Evolutionary conservation across 805 yeast species (phyloP), one percentile per base, ranked within the genome.

Genomic region (Hanseniaspora singularis): DNA sequence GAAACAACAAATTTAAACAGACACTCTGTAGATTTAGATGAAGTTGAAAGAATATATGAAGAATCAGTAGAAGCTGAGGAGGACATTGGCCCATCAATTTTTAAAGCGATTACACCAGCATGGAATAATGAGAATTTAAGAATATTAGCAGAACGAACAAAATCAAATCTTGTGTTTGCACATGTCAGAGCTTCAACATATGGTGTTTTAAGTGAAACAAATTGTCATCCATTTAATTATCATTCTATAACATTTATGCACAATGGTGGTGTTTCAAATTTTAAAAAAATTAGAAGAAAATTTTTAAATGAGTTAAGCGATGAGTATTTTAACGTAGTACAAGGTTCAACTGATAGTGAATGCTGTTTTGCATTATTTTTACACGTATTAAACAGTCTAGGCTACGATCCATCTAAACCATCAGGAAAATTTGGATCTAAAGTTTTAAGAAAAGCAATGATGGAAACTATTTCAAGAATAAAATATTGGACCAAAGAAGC

Each of bases 111-210:
- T 40, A 92, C 98, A 0, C 98, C 98, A 0, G 94, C 96, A 0
- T 92, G 98, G 98, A 92, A 92, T 65, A 92, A 92, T 62, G 76
- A 83, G 57, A 92, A 92, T 57, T 66, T 92, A 49, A 89, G 85
- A 50, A 76, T 87, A 31, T 66, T 92, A 26, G 84, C 96, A 0
- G 85, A 78, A 57, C 86, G 89, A 67, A 92, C 98, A 2, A 77
- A 82, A 58, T 80, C 94, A 1, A 70, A 72, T 43, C 65, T 88
- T 41, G 85, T 89, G 2, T 92, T 92, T 67, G 98, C 94, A 2
- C 98, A 92, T 62, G 96, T 92, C 1, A 64, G 98, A 51, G 97
- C 98, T 0, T 83, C 95, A 0, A 92, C 98, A 0, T 85, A 94
- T 52, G 98, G 98, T 39, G 94, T 84, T 1, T 65, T 92, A 23